Evolutionary conservation across 306 rosid species (phyloP).

Genomic region (Vigna reflexopilosa): DNA sequence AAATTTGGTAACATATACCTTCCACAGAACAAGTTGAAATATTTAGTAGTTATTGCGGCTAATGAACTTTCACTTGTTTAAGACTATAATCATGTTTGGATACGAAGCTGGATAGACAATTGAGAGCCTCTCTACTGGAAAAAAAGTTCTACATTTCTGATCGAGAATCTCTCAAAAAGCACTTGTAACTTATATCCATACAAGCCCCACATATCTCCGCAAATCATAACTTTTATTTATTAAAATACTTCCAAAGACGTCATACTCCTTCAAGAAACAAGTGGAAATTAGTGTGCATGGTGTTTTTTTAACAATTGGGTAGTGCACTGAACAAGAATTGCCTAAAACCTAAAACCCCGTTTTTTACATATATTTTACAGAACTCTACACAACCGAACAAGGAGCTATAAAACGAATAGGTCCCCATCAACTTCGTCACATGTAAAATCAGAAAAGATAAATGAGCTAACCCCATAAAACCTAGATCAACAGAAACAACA

Average conservation of each 20-base stretch:
- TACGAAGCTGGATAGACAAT: too few species aligned
- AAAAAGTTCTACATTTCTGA: too few species aligned
- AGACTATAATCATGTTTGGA: background rate
- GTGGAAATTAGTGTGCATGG: background rate
- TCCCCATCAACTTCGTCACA: background rate
- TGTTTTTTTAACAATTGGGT: background rate
- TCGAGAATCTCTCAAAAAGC: too few species aligned
- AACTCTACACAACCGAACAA: background rate
- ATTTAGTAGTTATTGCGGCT: background rate
- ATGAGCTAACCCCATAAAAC: background rate
- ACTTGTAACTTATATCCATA: too few species aligned
- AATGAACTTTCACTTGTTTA: background rate
- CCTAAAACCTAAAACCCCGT: background rate
- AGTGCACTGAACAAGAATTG: background rate
- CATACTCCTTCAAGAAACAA: background rate
- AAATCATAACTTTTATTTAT: background rate
- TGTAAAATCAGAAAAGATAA: background rate
- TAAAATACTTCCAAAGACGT: background rate
- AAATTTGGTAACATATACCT: background rate
- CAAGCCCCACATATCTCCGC: background rate
- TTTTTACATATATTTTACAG: background rate
- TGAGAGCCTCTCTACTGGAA: too few species aligned
- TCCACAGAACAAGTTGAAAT: background rate
- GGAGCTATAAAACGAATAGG: background rate
- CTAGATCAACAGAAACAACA: background rate